Percentiles rank a stretch among this genome's conserved stretches.
Evolutionary conservation across 306 rosid genomes (phyloP).

Genomic region (Acacia crassicarpa): DNA sequence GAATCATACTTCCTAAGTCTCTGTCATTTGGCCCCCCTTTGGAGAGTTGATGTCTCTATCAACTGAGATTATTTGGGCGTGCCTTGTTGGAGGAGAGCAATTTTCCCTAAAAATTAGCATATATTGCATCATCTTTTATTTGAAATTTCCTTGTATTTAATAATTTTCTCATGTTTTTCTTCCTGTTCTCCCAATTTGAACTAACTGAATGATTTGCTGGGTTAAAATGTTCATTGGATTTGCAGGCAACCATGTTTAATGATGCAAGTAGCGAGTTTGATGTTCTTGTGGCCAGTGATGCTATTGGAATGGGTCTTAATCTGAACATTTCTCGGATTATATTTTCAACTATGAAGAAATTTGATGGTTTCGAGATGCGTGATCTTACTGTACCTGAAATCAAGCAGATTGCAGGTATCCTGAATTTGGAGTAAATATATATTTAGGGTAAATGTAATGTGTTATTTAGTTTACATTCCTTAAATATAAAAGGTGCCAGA

Average conservation of each 20-base stretch:
- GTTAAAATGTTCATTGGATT: constrained; percentile 54
- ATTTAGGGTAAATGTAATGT: constrained; percentile 12
- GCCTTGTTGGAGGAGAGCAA: neutral
- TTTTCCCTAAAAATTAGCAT: neutral
- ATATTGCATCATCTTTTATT: neutral
- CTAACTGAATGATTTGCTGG: constrained; percentile 32
- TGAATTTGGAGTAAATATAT: neutral
- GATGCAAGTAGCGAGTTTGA: constrained; percentile 85
- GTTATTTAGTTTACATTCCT: neutral
- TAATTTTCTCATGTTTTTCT: constrained; percentile 23
- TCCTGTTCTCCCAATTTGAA: constrained; percentile 19
- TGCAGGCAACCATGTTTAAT: constrained; percentile 90
- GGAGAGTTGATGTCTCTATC: neutral
- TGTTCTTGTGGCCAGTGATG: constrained; percentile 98
- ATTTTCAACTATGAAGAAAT: constrained; percentile 82
- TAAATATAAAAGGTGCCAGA: neutral
- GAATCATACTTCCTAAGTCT: neutral
- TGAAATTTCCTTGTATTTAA: constrained; percentile 5
- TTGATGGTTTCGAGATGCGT: constrained; percentile 77
- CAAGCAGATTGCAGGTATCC: constrained; percentile 91
- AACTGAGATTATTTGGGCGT: neutral
- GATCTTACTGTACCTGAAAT: constrained; percentile 79
- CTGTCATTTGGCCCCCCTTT: neutral
- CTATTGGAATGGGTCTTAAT: constrained; percentile 98
- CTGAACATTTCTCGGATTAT: constrained; percentile 92